Base-by-base conservation (phyloP, 805 yeast genomes). In the Soucietia sequanensis region DNA sequence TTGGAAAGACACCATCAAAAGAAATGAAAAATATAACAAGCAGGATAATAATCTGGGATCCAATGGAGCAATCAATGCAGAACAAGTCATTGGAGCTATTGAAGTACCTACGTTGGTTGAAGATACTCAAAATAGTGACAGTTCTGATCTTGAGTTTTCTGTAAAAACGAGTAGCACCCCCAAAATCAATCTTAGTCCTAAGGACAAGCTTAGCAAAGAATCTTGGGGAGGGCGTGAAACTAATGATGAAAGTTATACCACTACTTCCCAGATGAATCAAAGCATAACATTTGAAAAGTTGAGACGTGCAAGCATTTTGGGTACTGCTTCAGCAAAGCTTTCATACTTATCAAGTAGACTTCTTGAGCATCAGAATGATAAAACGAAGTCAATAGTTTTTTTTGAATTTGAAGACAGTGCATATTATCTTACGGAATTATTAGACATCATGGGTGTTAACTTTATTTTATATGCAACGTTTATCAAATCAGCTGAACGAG, bases 331-430 rank as follows among this genome's bases (percentile, higher is more conserved):
- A 0, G 60, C 80, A 0, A 83, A 83, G 46, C 54, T 82, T 11
- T 75, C 86, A 4, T 82, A 82, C 42, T 56, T 82, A 38, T 67
- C 76, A 0, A 62, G 81, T 11, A 62, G 76, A 39, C 46, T 81
- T 6, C 49, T 78, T 18, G 81, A 78, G 32, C 75, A 81, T 47
- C 77, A 76, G 41, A 38, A 44, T 7, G 35, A 51, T 6, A 64
- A 67, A 3, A 50, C 75, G 33, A 78, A 82, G 51, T 72, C 82
- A 11, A 64, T 82, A 18, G 78, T 82, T 0, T 82, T 82, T 50
- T 83, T 76, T 50, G 88, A 82, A 42, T 80, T 77, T 54, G 86
- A 80, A 50, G 87, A 82, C 43, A 71, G 78, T 31, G 89, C 88
- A 0, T 81, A 76, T 48, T 81, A 79, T 49, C 50, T 82, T 19